phyloP scores from a whole-genome alignment of 108 stramenopile genomes.

The Aurantiochytrium sp. region DNA sequence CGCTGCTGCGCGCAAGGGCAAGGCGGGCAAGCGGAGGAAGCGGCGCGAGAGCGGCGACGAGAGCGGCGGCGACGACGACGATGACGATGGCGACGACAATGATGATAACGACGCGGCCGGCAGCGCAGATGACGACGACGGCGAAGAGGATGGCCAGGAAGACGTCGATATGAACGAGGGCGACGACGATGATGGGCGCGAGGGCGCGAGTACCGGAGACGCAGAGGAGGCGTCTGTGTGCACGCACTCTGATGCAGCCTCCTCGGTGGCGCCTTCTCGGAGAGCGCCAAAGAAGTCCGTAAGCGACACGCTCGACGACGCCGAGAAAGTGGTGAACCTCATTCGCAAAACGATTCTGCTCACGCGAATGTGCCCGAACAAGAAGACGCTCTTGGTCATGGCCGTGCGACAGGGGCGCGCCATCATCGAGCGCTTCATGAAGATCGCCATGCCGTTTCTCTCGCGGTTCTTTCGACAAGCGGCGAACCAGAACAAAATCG shows the following conservation, averaged over 20 bases:
- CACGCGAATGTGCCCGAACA: neutral
- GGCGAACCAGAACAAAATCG: neutral
- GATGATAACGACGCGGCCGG: neutral
- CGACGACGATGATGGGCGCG: neutral
- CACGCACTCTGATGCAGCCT: neutral
- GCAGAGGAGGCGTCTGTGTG: neutral
- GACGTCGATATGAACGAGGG: neutral
- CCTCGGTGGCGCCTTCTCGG: neutral
- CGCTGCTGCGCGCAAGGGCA: neutral
- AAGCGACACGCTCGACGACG: neutral
- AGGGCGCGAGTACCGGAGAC: neutral
- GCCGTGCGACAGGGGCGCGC: neutral
- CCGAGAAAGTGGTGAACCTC: neutral
- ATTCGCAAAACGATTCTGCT: neutral
- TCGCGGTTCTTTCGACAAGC: neutral
- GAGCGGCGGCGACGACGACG: neutral
- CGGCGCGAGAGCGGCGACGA: neutral
- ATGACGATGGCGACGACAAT: neutral
- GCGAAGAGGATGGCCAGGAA: neutral
- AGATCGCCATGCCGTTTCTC: slow-evolving; percentile 9
- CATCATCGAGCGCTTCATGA: neutral
- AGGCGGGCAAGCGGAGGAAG: neutral
- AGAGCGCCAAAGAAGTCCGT: neutral
- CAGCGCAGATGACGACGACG: neutral
- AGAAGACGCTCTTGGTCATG: neutral